Evolutionary conservation across 2,329 filamentous ascomycete genomes (phyloP), one percentile per base, ranked within the genome.

Genomic region (Pseudocercospora crystallina): DNA sequence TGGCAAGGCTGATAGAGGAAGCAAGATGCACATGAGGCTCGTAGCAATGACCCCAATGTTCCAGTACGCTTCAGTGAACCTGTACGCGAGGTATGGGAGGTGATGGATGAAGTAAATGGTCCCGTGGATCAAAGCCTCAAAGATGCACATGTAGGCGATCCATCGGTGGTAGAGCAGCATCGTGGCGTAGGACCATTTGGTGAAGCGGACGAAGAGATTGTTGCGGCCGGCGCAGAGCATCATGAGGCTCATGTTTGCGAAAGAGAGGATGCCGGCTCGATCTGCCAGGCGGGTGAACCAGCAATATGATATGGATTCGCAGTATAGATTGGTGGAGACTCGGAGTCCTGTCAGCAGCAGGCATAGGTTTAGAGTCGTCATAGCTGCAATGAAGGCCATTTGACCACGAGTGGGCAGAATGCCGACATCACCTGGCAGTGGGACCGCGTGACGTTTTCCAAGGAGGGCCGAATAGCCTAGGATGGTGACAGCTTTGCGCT

Each of bases 81-180:
- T 26, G 20, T 12, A n/a, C 54, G 61, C 0, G 63, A 62, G 2
- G 37, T 42, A 8, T 60, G 57, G 3, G 66, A 54, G 39, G 52
- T 72, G 70, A 0, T 68, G 51, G 4, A 63, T 54, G 0, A 78
- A 64, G 32, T 66, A 70, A 11, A 76, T 58, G 13, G 74, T 61
- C 0, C 70, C 72, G 61, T 81, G 79, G 0, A 80, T 37, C 5
- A 73, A 59, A 0, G 71, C 74, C 36, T 81, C 70, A 0, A 79
- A 35, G 1, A 70, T 69, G 17, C 67, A 71, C 5, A 80, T 64
- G 13, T 69, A 62, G 0, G 75, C 77, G 1, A 76, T 62, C 74
- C 75, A 79, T 8, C 76, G 69, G 50, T 81, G 77, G 0, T 79
- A 64, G 0, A 79, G 58, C 2, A 79, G 52, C 43, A 69, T 79